Conservation (phyloP, 1,139 yeast species). For the Pichia sp. region DNA sequence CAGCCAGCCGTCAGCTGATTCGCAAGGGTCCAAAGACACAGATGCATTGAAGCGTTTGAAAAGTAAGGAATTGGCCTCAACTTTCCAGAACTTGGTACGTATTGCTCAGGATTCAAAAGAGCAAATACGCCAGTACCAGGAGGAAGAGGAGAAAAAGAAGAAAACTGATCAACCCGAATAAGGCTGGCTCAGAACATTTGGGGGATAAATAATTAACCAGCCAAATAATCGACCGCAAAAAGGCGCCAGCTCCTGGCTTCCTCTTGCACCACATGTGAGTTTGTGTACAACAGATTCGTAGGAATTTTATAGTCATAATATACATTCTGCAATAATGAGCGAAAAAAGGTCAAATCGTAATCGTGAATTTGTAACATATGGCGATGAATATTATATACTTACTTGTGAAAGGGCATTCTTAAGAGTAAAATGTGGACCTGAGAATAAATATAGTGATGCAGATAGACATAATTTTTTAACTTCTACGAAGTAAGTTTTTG, state of each 20-base stretch:
- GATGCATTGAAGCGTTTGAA: slow-evolving; percentile 17
- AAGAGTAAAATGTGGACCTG: background rate
- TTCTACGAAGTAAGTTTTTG: slow-evolving; percentile 3
- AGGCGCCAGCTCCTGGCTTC: background rate
- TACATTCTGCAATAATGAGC: background rate
- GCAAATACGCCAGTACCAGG: slow-evolving; percentile 27
- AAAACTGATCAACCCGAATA: background rate
- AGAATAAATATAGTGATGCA: too few relatives aligned
- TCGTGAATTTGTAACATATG: background rate
- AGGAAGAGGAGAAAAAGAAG: slow-evolving; percentile 18
- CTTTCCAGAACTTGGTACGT: slow-evolving; percentile 31
- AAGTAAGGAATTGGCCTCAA: slow-evolving; percentile 27
- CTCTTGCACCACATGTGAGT: background rate
- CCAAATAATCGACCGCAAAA: background rate
- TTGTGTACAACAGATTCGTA: background rate
- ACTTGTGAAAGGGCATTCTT: background rate
- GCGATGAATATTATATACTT: background rate
- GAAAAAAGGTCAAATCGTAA: background rate
- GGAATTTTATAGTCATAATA: background rate
- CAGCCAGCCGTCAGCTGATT: background rate
- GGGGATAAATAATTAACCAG: background rate
- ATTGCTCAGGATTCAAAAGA: slow-evolving; percentile 31
- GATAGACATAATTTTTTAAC: too few relatives aligned
- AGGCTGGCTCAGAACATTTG: background rate
- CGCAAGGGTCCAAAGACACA: background rate